Conservation (phyloP, 306 rosid genomes). For the Potentilla sterilis region DNA sequence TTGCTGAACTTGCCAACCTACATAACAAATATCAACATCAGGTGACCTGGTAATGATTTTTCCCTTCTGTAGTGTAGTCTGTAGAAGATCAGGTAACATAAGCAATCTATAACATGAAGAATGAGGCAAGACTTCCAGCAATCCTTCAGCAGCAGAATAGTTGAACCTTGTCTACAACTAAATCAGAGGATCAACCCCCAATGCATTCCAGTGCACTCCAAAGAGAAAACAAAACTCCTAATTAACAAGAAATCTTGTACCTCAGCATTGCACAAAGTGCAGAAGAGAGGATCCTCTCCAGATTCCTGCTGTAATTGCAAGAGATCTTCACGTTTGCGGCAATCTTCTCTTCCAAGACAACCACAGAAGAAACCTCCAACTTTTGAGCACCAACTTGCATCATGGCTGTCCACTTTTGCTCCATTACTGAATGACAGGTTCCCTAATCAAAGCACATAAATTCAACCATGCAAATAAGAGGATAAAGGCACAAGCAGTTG, state of each 20-base stretch:
- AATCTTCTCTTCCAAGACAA: slow-evolving; percentile 65
- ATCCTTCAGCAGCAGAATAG: neutral
- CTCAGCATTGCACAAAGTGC: slow-evolving; percentile 89
- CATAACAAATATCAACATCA: slow-evolving; percentile 19
- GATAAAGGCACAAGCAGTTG: slow-evolving; percentile 6
- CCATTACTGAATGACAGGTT: slow-evolving; percentile 38
- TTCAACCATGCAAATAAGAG: slow-evolving; percentile 14
- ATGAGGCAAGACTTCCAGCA: neutral
- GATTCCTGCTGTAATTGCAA: slow-evolving; percentile 54
- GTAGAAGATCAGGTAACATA: neutral
- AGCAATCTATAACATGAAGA: neutral
- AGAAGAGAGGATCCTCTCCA: slow-evolving; percentile 72
- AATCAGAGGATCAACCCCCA: neutral
- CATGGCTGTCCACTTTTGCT: slow-evolving; percentile 33
- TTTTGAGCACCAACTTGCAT: slow-evolving; percentile 50
- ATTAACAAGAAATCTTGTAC: slow-evolving; percentile 29
- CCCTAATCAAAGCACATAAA: slow-evolving; percentile 16
- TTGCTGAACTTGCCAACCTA: slow-evolving; percentile 82
- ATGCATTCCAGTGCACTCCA: neutral
- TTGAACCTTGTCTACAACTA: neutral
- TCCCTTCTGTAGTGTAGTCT: neutral
- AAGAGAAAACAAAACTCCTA: neutral
- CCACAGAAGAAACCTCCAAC: slow-evolving; percentile 61
- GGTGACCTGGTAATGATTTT: neutral
- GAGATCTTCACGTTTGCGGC: slow-evolving; percentile 50